Percentiles rank a stretch among this genome's conserved stretches.
These are phyloP conservation scores for Neocucurbitaria cava DNA, from an alignment of 2,329 filamentous ascomycete species.

Conservation along the genomic window DNA sequence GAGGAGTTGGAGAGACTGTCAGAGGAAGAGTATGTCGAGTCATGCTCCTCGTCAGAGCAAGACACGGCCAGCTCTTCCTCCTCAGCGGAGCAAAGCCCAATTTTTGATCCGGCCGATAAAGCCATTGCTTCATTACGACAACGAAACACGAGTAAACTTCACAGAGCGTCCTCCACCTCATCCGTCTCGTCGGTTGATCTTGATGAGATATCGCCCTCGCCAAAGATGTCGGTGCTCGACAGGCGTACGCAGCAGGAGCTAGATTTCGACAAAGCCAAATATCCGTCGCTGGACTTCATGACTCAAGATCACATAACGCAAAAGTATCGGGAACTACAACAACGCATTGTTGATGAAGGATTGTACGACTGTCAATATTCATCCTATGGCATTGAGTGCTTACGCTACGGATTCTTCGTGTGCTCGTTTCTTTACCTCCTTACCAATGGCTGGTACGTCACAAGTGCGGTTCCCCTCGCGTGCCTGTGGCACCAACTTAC, in stretches of 20 bases:
- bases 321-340: constrained; percentile 82
- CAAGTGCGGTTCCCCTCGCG: constrained; percentile 78
- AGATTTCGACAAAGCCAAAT: constrained; percentile 76
- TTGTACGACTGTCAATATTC: constrained; percentile 86
- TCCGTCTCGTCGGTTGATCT: constrained; percentile 63
- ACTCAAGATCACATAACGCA: constrained; percentile 78
- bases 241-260: constrained; percentile 77
- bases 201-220: constrained; percentile 43
- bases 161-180: constrained; percentile 61
- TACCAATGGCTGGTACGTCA: constrained; percentile 53
- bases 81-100: constrained; percentile 64
- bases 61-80: constrained; percentile 47
- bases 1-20: constrained; percentile 45
- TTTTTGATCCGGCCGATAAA: constrained; percentile 63
- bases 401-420: constrained; percentile 75
- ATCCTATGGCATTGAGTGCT: constrained; percentile 76
- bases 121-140: constrained; percentile 44
- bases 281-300: constrained; percentile 75
- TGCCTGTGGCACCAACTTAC: constrained; percentile 93
- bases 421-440: constrained; percentile 62
- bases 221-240: constrained; percentile 70
- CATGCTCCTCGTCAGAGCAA: constrained; percentile 30
- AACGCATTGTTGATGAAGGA: constrained; percentile 74
- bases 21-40: constrained; percentile 42
- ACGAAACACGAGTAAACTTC: constrained; percentile 43